Evolutionary conservation across 1,139 yeast genomes (phyloP), one percentile per base, ranked within the genome.

Genomic region (Nakaseomyces kungkrabaensis): DNA sequence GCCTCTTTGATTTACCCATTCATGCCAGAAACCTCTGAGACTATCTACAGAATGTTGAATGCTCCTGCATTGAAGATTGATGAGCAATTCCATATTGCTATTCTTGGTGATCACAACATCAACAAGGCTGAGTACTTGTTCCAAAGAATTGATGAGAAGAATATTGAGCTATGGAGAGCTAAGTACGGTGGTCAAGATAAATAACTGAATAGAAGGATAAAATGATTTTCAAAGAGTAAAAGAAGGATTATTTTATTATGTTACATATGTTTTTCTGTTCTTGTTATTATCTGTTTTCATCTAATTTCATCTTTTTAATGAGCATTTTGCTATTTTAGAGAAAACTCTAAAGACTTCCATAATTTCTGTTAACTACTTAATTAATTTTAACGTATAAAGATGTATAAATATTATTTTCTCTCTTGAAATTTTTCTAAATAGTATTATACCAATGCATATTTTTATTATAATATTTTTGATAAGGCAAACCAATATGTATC

Each of bases 91-190:
- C 79, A 79, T 53, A 68, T 85, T 52, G 79, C 82, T 48, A 74
- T 92, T 58, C 72, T 75, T 60, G 79, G 79, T 37, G 96, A 95
- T 42, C 98, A 94, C 68, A 81, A 85, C 70, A 85, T 92, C 58
- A 94, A 90, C 56, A 83, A 86, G 68, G 94, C 97, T 27, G 87
- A 86, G 70, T 89, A 92, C 69, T 76, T 92, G 71, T 92, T 94
- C 76, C 77, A 76, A 62, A 82, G 96, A 73, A 92, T 94, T 59
- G 97, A 92, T 59, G 95, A 87, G 62, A 80, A 81, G 72, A 85
- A 85, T 75, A 75, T 90, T 56, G 94, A 81, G 10, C 85, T 81
- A 65, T 89, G 97, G 96, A 85, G 95, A 73, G 70, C 73, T 50
- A 77, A 78, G 68, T 92, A 83, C 65, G 96, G 97, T 51, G 97